Base-by-base conservation (phyloP, 306 rosid species). In the Cotoneaster glaucophyllus region DNA sequence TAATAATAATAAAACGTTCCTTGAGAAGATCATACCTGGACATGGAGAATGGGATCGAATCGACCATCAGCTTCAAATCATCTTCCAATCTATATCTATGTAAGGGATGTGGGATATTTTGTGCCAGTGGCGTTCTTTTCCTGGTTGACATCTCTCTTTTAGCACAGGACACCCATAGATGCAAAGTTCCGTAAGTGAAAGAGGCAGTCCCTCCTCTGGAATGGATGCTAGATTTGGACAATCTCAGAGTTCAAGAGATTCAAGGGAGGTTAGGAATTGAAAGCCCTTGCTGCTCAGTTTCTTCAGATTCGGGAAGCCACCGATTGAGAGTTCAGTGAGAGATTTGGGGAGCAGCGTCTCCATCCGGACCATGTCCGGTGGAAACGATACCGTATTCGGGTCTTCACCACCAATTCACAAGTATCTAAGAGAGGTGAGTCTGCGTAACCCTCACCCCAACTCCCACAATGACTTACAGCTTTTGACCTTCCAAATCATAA, bases 261-360 rank as follows among this genome's bases (percentile, higher is more conserved):
- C 5, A 56, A 82, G 85, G 57, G 77, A 78, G 70, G 61, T 44
- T 52, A 82, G 85, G 67, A 12, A 62, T 7, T 19, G 64, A 74
- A 82, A 57, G 39, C 61, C 74, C 31, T 69, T 15, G 70, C 69
- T 52, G 25, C 77, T 69, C n/a, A 70, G 61, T 12, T 18, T 29
- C 65, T 32, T 14, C 8, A 78, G 80, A 64, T 78, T 82, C 28
- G 52, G 65, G 58, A 78, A 77, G 15, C 39, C 31, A 0, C 1
- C 0, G 0, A 78, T 74, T 14, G 0, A 0, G n/a, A 82, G 62
- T 0, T 12, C 0, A 1, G 22, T 56, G 28, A 82, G 67, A 54
- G 86, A 56, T 50, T 70, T 74, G 37, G 59, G 66, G 70, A 82
- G 31, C 53, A 69, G 21, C 66, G 11, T 74, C 65, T 22, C 25